Percentiles rank a stretch among this genome's conserved stretches.
Conservation (phyloP, 805 yeast species). For the Saccharomycopsis fodiens region DNA sequence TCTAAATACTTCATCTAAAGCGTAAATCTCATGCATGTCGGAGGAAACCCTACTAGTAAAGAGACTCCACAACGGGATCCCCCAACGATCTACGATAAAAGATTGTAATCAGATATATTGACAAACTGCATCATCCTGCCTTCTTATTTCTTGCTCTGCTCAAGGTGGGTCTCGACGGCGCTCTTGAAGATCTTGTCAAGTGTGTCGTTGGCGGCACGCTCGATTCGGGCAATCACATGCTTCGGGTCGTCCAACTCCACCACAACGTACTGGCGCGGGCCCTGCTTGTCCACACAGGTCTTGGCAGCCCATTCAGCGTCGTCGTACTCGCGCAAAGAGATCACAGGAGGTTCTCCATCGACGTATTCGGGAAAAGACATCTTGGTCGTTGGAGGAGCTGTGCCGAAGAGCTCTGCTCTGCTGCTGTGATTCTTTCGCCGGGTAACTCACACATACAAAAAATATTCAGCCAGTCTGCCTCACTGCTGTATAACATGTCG, state of each 20-base stretch:
- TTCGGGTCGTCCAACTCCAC: constrained; percentile 40
- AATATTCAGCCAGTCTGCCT: not conserved
- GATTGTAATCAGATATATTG: too few relatives aligned
- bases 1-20: too few relatives aligned
- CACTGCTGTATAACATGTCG: not conserved
- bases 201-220: constrained; percentile 30
- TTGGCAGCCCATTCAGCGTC: constrained; percentile 44
- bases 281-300: constrained; percentile 39
- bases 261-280: constrained; percentile 31
- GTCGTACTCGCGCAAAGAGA: constrained; percentile 41
- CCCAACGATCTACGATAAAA: too few relatives aligned
- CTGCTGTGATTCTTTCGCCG: too few relatives aligned
- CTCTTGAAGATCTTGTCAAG: constrained; percentile 38
- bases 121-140: too few relatives aligned
- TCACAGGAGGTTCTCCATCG: constrained; percentile 39
- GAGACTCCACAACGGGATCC: too few relatives aligned
- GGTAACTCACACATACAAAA: too few relatives aligned
- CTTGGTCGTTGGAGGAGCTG: not conserved
- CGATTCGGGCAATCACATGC: constrained; percentile 37
- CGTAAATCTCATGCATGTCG: too few relatives aligned
- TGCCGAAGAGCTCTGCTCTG: not conserved
- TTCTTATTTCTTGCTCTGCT: too few relatives aligned
- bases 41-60: too few relatives aligned
- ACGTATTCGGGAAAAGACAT: constrained; percentile 34
- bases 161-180: constrained; percentile 29